Evolutionary conservation across 257 asterid species (phyloP).

Genomic region (Primulina tabacum): DNA sequence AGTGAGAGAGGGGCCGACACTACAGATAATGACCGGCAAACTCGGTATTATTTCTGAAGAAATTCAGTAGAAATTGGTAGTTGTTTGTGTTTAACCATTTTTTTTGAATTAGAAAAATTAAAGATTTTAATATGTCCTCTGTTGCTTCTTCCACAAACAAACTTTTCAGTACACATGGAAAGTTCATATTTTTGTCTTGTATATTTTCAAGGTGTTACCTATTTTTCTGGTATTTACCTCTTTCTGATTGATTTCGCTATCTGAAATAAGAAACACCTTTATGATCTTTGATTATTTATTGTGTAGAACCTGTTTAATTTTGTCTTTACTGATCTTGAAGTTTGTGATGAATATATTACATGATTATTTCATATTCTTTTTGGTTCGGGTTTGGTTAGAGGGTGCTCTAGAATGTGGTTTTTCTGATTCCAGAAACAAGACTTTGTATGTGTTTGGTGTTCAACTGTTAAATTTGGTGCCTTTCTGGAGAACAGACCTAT

Average conservation of each 20-base stretch:
- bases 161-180: neutral
- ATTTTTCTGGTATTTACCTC: neutral
- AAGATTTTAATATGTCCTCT: neutral
- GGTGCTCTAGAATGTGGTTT: neutral
- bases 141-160: neutral
- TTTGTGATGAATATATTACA: neutral
- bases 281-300: too few relatives aligned
- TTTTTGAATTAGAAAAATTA: slow-evolving; percentile 12
- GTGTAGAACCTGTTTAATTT: neutral
- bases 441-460: slow-evolving; percentile 6
- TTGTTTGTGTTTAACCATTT: slow-evolving; percentile 15
- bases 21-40: slow-evolving; percentile 94
- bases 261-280: neutral
- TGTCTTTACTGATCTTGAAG: neutral
- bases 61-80: slow-evolving; percentile 6
- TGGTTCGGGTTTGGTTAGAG: neutral
- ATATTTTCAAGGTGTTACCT: neutral
- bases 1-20: slow-evolving; percentile 99
- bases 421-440: slow-evolving; percentile 11
- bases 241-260: neutral
- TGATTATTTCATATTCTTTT: too few relatives aligned
- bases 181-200: neutral
- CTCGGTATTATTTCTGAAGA: slow-evolving; percentile 56
- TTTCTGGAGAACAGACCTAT: slow-evolving; percentile 16
- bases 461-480: slow-evolving; percentile 2